Conservation (phyloP, 306 rosid genomes). For the Vigna nakashimae region DNA sequence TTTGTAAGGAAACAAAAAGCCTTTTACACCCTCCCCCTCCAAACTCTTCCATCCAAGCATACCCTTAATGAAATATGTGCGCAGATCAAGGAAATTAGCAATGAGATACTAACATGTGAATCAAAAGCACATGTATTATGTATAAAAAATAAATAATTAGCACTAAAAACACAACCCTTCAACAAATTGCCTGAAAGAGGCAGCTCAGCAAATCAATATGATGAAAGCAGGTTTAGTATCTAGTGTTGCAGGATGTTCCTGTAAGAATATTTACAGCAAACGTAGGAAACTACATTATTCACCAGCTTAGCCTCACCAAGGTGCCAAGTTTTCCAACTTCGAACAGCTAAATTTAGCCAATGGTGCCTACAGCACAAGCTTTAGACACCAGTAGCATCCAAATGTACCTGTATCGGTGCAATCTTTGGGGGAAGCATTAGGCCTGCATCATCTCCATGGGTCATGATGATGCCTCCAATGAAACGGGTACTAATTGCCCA, state of each 20-base stretch:
- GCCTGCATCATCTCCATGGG: conserved; percentile 96
- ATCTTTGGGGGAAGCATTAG: conserved; percentile 94
- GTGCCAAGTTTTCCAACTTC: conserved; percentile 20
- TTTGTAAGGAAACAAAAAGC: background rate
- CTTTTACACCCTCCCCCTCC: background rate
- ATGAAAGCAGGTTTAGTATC: conserved; percentile 19
- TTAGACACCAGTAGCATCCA: conserved; percentile 32
- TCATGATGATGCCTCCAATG: conserved; percentile 97
- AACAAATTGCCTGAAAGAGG: conserved; percentile 16
- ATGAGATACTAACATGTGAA: conserved; percentile 20
- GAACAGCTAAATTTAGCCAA: conserved; percentile 1
- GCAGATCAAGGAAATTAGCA: background rate
- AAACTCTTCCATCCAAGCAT: conserved; percentile 11
- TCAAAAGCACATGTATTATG: background rate
- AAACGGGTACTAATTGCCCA: conserved; percentile 99
- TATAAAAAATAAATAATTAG: background rate
- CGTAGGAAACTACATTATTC: conserved; percentile 17
- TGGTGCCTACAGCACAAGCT: background rate
- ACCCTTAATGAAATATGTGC: background rate
- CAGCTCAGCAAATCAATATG: conserved; percentile 28
- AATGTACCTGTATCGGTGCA: conserved; percentile 83
- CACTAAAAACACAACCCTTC: conserved; percentile 25
- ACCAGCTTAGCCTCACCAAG: conserved; percentile 32
- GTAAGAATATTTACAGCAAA: conserved; percentile 30
- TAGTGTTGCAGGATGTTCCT: conserved; percentile 16